Evolutionary conservation across 2,329 filamentous ascomycete species (phyloP).

Genomic region (Dactylellina leptospora): DNA sequence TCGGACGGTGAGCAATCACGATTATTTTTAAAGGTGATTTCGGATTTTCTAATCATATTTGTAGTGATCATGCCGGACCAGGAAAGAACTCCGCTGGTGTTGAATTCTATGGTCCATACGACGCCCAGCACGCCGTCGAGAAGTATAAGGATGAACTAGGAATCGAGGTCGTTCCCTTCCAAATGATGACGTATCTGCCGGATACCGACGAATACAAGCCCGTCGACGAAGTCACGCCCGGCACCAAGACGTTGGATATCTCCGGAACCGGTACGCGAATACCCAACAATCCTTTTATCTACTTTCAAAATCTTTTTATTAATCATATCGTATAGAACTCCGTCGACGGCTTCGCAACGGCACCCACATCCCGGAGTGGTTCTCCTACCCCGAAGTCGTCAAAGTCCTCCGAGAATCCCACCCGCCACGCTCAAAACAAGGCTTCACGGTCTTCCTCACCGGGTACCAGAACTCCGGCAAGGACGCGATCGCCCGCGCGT

Average conservation of each 20-base stretch:
- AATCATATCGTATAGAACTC: conserved; percentile 72
- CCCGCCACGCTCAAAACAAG: conserved; percentile 87
- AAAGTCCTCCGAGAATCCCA: conserved; percentile 95
- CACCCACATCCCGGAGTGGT: conserved; percentile 97
- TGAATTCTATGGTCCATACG: conserved; percentile 98
- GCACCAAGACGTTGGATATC: conserved; percentile 86
- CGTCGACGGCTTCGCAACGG: conserved; percentile 89
- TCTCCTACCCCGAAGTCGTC: conserved; percentile 99
- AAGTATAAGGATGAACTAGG: conserved; percentile 96
- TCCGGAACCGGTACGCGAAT: conserved; percentile 69
- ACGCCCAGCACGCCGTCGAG: conserved; percentile 94
- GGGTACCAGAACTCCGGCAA: conserved; percentile 97
- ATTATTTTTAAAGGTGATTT: no score
- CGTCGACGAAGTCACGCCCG: conserved; percentile 84
- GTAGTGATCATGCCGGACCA: conserved; percentile 89
- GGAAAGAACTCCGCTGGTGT: conserved; percentile 97
- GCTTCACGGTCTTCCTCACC: conserved; percentile 97
- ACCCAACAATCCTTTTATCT: not conserved
- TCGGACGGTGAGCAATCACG: conserved; percentile 68
- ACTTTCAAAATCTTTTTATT: not conserved
- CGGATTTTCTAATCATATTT: not conserved
- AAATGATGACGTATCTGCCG: conserved; percentile 99
- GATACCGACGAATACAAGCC: conserved; percentile 97
- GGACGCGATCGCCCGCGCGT: conserved; percentile 91
- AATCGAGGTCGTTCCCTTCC: conserved; percentile 98